Evolutionary conservation across 192 early-diverging fungal species (phyloP).

Genomic region (Coemansia sp.): DNA sequence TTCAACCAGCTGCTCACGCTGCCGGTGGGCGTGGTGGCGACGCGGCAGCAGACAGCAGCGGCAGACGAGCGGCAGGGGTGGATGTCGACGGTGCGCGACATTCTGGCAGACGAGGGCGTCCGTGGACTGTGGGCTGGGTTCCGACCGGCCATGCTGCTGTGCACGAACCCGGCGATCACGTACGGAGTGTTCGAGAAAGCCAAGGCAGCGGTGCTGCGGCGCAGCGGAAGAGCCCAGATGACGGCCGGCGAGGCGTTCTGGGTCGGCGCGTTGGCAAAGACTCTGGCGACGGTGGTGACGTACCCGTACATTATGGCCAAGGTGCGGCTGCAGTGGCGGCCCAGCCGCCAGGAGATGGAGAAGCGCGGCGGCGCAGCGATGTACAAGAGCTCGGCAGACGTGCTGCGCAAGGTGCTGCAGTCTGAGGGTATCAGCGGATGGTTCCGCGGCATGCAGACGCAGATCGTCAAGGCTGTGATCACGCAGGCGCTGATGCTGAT

Average conservation of each 20-base stretch:
- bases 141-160: slow-evolving; percentile 86
- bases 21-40: slow-evolving; percentile 92
- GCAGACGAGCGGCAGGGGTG: slow-evolving; percentile 63
- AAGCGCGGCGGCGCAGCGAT: slow-evolving; percentile 51
- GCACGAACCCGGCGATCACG: slow-evolving; percentile 95
- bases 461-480: slow-evolving; percentile 99
- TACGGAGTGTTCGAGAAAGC: slow-evolving; percentile 91
- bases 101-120: slow-evolving; percentile 77
- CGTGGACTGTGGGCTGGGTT: slow-evolving; percentile 89
- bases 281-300: slow-evolving; percentile 79
- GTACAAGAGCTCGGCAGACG: slow-evolving; percentile 83
- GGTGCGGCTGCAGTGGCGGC: slow-evolving; percentile 91
- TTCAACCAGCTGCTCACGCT: slow-evolving; percentile 85
- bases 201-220: slow-evolving; percentile 55
- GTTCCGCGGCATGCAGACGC: slow-evolving; percentile 94
- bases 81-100: slow-evolving; percentile 61
- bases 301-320: slow-evolving; percentile 99
- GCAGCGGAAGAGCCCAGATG: slow-evolving; percentile 55
- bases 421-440: slow-evolving; percentile 84
- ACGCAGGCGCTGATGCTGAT: slow-evolving; percentile 97
- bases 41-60: slow-evolving; percentile 86
- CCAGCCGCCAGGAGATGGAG: slow-evolving; percentile 62
- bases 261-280: slow-evolving; percentile 91
- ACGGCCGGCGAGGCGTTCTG: slow-evolving; percentile 83
- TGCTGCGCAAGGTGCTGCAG: slow-evolving; percentile 75